Evolutionary conservation across 345 rosid species (phyloP).

Genomic region (Draba incana): DNA sequence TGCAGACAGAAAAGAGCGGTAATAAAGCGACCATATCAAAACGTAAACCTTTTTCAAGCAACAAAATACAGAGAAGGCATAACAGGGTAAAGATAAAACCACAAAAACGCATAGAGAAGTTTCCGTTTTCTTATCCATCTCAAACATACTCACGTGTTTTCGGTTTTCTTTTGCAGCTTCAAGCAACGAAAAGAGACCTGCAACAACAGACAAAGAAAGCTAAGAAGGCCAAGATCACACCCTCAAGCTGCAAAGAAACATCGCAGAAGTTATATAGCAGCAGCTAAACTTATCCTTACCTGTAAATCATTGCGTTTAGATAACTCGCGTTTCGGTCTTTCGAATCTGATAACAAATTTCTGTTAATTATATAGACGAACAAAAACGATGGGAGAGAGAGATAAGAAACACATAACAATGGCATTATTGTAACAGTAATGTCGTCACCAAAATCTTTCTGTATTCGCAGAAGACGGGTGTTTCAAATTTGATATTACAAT

Average conservation of each 20-base stretch:
- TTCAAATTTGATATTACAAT: slow-evolving; percentile 37
- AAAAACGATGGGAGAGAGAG: background rate
- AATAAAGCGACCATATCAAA: slow-evolving; percentile 46
- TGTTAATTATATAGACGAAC: slow-evolving; percentile 24
- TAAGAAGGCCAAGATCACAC: slow-evolving; percentile 43
- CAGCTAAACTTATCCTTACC: slow-evolving; percentile 9
- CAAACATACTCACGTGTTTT: slow-evolving; percentile 9
- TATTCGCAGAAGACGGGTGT: slow-evolving; percentile 8
- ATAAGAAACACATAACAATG: slow-evolving; percentile 25
- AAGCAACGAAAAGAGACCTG: slow-evolving; percentile 48
- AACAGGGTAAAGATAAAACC: slow-evolving; percentile 46
- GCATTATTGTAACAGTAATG: slow-evolving; percentile 12
- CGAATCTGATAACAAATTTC: background rate
- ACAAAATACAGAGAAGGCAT: slow-evolving; percentile 49
- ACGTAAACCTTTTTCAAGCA: slow-evolving; percentile 57
- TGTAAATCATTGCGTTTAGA: slow-evolving; percentile 14
- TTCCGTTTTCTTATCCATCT: background rate
- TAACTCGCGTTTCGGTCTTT: background rate
- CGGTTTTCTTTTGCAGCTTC: slow-evolving; percentile 28
- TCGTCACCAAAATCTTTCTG: slow-evolving; percentile 11
- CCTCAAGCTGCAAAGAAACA: slow-evolving; percentile 31
- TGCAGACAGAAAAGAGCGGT: slow-evolving; percentile 41
- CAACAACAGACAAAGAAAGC: slow-evolving; percentile 42
- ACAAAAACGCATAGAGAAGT: background rate
- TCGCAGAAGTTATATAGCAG: background rate